Conservation (phyloP, 1,284 basidiomycete genomes). For the Bjerkandera adusta region DNA sequence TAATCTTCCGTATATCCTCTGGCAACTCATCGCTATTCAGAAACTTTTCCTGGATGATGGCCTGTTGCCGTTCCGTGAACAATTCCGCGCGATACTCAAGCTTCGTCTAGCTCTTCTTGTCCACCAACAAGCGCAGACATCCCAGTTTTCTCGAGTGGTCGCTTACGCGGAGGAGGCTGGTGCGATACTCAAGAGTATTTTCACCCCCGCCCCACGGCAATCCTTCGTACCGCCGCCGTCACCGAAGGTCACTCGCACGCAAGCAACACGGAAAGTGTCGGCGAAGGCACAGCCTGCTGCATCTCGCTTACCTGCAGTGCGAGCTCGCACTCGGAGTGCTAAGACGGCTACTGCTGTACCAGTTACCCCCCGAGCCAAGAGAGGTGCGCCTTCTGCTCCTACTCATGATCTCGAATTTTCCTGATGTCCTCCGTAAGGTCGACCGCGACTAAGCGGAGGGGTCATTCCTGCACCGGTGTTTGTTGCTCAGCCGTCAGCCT, state of each 20-base stretch:
- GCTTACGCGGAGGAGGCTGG: constrained; percentile 51
- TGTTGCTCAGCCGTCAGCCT: constrained; percentile 20
- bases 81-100: constrained; percentile 42
- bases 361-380: constrained; percentile 25
- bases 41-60: constrained; percentile 37
- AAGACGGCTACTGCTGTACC: constrained; percentile 17
- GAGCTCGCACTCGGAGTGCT: constrained; percentile 13
- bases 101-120: constrained; percentile 47
- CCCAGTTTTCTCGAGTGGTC: constrained; percentile 41
- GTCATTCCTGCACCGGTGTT: constrained; percentile 4
- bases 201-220: constrained; percentile 22
- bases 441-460: too few species aligned
- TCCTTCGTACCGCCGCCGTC: constrained; percentile 15
- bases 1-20: neutral
- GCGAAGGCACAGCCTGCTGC: neutral
- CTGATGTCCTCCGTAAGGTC: too few species aligned
- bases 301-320: neutral
- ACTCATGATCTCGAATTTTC: too few species aligned
- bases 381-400: neutral
- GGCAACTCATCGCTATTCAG: constrained; percentile 32
- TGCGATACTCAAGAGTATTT: constrained; percentile 39
- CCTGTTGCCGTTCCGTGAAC: constrained; percentile 38
- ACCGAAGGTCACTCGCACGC: constrained; percentile 7
- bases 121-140: constrained; percentile 45
- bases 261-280: constrained; percentile 1